Evolutionary conservation across 805 yeast species (phyloP).

Genomic region (Candida sonorensis): DNA sequence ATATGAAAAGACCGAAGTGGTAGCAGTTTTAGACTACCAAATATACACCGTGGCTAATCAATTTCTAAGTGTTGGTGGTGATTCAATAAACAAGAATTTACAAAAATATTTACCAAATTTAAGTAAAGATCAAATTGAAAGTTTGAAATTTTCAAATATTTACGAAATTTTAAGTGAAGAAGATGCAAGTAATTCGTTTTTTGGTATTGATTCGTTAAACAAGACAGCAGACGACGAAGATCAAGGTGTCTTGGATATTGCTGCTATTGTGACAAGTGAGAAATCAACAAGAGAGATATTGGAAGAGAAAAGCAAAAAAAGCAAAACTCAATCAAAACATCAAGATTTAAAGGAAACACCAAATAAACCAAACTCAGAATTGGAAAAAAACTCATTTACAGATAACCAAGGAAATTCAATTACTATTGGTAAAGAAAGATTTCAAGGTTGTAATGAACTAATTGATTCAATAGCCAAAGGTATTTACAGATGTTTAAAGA

Average conservation of each 20-base stretch:
- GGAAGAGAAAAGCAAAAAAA: slow-evolving; percentile 22
- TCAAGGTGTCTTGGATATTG: slow-evolving; percentile 80
- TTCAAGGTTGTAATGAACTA: slow-evolving; percentile 66
- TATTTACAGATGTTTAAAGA: slow-evolving; percentile 45
- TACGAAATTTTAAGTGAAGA: slow-evolving; percentile 75
- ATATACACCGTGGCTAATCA: slow-evolving; percentile 45
- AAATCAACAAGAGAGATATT: slow-evolving; percentile 47
- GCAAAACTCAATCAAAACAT: slow-evolving; percentile 16
- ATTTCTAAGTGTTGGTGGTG: slow-evolving; percentile 49
- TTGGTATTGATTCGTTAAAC: slow-evolving; percentile 44
- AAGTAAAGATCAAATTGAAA: slow-evolving; percentile 54
- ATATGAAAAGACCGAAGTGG: slow-evolving; percentile 61
- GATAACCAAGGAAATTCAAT: slow-evolving; percentile 52
- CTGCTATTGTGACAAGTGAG: slow-evolving; percentile 78
- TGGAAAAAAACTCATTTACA: slow-evolving; percentile 64
- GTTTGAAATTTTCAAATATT: slow-evolving; percentile 64
- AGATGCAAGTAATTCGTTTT: slow-evolving; percentile 53
- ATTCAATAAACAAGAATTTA: slow-evolving; percentile 50
- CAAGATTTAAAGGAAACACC: slow-evolving; percentile 7
- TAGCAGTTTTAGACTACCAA: slow-evolving; percentile 73
- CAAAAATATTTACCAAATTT: slow-evolving; percentile 51
- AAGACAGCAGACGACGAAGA: slow-evolving; percentile 33
- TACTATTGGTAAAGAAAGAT: slow-evolving; percentile 85
- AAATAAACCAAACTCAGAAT: slow-evolving; percentile 49
- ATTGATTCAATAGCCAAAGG: slow-evolving; percentile 47